Base-by-base conservation (phyloP, 139 green algal genomes). In the Gonium pectorale region DNA sequence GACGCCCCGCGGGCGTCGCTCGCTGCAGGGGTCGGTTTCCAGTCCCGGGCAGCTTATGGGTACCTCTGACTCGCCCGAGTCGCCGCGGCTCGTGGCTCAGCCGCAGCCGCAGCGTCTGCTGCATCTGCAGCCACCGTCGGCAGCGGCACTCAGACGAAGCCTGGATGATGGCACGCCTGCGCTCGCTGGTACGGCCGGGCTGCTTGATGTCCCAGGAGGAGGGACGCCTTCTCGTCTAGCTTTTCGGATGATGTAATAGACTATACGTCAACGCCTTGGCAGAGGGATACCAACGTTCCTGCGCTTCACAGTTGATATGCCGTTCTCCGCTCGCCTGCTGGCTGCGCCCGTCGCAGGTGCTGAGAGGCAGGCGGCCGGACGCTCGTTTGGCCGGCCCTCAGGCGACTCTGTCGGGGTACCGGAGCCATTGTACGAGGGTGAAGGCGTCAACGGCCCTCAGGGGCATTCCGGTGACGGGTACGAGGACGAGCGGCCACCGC, bases 351-450 rank as follows among this genome's bases (percentile, higher is more conserved):
- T 9, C 6, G 56, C 17, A 64, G 56, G 56, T 9, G 56, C 6
- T n/a, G 56, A 24, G 56, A 3, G 40, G 3, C 1, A 26, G 40
- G 37, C 3, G 67, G 17, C 17, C 17, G 40, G 40, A 21, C 35
- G 21, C 64, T 64, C 31, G 62, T 17, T 11, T 5, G 31, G 11
- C 31, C 8, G 62, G 6, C 64, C 64, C 64, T 17, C 7, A 6
- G 64, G 64, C 8, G 40, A 24, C 15, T 51, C 40, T 21, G 67
- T 22, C 67, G 54, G 19, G 67, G 67, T 19, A 33, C 40, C 15
- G 4, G 67, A 74, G 37, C 67, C 67, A 40, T 22, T 74, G 40
- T 74, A 74, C 38, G 67, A 74, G 37, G 67, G 67, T 24, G 67
- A 74, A 27, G 68, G n/a, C 7, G 67, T 38, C 38, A 19, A 43